Evolutionary conservation across 805 yeast genomes (phyloP).

Genomic region (Candida ovalis): DNA sequence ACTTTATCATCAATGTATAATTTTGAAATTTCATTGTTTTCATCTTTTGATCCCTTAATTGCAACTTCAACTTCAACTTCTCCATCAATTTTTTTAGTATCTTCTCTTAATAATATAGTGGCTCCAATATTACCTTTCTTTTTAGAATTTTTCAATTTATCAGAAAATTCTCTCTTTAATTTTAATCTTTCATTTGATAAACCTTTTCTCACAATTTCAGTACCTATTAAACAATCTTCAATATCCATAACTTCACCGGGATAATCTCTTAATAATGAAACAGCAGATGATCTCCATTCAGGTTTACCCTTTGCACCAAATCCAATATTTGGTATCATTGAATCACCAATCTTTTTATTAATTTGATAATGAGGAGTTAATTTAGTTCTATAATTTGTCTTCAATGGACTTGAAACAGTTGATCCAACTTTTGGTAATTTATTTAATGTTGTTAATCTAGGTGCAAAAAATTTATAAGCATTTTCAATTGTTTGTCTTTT

Average conservation of each 20-base stretch:
- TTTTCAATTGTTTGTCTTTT: constrained; percentile 73
- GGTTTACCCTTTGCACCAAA: constrained; percentile 86
- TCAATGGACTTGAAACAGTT: constrained; percentile 60
- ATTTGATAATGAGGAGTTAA: constrained; percentile 93
- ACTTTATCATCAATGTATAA: constrained; percentile 33
- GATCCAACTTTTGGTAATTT: constrained; percentile 57
- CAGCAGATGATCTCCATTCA: constrained; percentile 50
- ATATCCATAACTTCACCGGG: constrained; percentile 82
- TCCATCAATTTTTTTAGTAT: constrained; percentile 42
- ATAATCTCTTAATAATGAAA: constrained; percentile 22
- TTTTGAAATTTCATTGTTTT: constrained; percentile 35
- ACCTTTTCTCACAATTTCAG: constrained; percentile 71
- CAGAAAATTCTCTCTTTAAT: constrained; percentile 37
- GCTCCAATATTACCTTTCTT: constrained; percentile 58
- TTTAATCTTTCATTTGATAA: constrained; percentile 61
- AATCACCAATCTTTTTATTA: constrained; percentile 41
- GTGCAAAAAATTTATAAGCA: constrained; percentile 79
- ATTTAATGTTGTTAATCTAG: constrained; percentile 39
- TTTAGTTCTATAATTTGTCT: constrained; percentile 81
- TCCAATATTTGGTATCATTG: constrained; percentile 65
- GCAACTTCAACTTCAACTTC: constrained; percentile 34
- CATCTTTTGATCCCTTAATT: constrained; percentile 45
- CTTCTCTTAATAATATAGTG: constrained; percentile 80
- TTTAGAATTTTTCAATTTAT: constrained; percentile 25
- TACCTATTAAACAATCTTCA: constrained; percentile 91